Conservation (phyloP, 2,329 filamentous ascomycete species). For the Nigrospora oryzae region DNA sequence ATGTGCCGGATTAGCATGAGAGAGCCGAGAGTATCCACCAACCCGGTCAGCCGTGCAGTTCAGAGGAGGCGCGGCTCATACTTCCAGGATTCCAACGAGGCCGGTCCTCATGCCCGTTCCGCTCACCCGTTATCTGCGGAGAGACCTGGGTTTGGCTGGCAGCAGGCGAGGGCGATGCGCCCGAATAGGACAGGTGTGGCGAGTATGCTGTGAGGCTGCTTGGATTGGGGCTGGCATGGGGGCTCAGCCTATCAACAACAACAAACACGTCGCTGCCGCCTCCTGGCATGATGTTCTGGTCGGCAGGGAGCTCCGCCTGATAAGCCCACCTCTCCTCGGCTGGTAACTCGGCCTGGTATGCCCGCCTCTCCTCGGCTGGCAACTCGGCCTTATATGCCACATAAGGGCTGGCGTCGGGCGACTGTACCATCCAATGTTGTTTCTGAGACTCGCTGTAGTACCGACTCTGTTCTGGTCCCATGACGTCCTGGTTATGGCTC, state of each 20-base stretch:
- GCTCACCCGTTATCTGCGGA: neutral
- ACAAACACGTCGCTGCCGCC: neutral
- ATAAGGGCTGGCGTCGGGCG: neutral
- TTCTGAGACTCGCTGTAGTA: neutral
- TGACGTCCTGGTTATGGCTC: no score
- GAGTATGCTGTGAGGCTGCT: neutral
- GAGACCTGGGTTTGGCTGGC: neutral
- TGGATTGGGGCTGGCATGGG: neutral
- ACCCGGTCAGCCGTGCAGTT: no score
- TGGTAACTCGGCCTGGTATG: neutral
- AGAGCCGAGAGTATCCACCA: no score
- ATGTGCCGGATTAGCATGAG: no score
- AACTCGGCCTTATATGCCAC: neutral
- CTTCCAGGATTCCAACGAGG: no score
- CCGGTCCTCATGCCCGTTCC: neutral
- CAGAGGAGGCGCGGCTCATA: no score
- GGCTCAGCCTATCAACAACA: neutral
- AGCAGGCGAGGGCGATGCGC: neutral
- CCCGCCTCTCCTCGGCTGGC: neutral
- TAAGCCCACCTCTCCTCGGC: neutral
- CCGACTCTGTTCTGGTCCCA: no score
- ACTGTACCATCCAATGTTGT: neutral
- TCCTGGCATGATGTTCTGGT: neutral
- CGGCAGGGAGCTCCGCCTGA: constrained; percentile 4
- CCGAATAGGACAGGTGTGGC: neutral